Base-by-base conservation (phyloP, 2,329 filamentous ascomycete genomes). In the Phoma sp. region DNA sequence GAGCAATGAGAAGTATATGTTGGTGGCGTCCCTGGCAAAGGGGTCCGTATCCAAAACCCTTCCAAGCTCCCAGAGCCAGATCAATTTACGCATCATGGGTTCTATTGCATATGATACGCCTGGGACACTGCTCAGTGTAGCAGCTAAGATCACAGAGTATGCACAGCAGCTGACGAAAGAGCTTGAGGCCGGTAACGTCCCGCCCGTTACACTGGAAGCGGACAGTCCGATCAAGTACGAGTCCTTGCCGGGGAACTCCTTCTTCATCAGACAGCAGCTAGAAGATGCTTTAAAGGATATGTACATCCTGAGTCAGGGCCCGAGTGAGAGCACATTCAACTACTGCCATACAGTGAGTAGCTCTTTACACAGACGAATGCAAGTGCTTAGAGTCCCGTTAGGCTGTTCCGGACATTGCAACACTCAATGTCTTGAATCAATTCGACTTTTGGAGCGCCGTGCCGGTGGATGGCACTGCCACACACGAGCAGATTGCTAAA, bases 391-490 rank as follows among this genome's bases (percentile, higher is more conserved):
- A 18, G 18, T 18, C 18, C 18, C 47, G 27, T 7, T 7, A 80
- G 78, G 71, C 66, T 30, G 73, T 80, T 42, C 79, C 79, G 2
- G 79, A 82, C 55, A 71, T 75, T 3, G 72, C 78, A 6, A 62
- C 60, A 29, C 72, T 83, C 33, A 80, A 81, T 58, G 68, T 81
- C 11, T 68, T 83, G 13, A 83, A 83, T 62, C 71, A 80, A 57
- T 83, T 83, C 62, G 70, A 83, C 60, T 82, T 83, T 61, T 83
- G 80, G 79, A 70, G 74, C 9, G 77, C 79, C 4, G 80, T 84
- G 5, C 80, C 82, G 2, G 47, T 82, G 1, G 70, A 78, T 23
- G 79, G 79, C 13, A 71, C 75, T 3, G 78, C 80, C 6, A 77
- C 79, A 0, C 64, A 65, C 18, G 47, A 62, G n/a, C 60, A 71